Percentiles rank a stretch among this genome's conserved stretches.
phyloP scores from a whole-genome alignment of 2,329 filamentous ascomycete genomes.

The Apiospora malaysiana region DNA sequence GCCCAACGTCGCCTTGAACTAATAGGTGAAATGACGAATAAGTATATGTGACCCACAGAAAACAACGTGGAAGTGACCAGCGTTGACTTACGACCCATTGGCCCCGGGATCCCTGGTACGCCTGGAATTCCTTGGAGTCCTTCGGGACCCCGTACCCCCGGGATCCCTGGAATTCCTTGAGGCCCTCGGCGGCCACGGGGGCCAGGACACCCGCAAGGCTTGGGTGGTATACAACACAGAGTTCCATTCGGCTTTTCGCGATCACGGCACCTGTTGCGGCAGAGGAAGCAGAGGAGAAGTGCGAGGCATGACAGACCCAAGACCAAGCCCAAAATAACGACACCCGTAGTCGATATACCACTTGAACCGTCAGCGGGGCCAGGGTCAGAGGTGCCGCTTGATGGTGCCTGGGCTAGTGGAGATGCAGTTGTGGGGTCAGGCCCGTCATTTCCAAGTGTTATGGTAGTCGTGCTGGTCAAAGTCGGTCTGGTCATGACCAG shows the following conservation, averaged over 20 bases:
- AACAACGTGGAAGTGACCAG: not conserved
- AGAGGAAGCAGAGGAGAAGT: not conserved
- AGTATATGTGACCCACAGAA: not conserved
- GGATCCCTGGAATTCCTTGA: not conserved
- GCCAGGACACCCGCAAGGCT: not conserved
- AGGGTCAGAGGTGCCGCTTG: not conserved
- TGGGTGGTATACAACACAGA: too few relatives aligned
- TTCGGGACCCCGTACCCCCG: not conserved
- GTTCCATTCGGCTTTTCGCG: too few relatives aligned
- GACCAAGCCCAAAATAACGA: not conserved
- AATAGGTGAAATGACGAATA: not conserved
- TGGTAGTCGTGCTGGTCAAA: not conserved
- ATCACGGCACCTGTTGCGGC: not conserved
- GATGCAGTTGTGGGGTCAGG: not conserved
- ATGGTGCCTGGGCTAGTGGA: not conserved
- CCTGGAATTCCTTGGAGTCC: not conserved
- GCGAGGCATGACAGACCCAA: not conserved
- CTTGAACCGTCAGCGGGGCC: not conserved
- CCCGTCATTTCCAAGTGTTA: not conserved
- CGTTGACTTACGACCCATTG: not conserved
- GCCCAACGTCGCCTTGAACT: not conserved
- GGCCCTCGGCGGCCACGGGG: not conserved
- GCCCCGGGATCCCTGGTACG: not conserved
- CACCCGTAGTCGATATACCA: not conserved
- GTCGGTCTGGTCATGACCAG: slow-evolving; percentile 2